phyloP scores from a whole-genome alignment of 768 basidiomycete species.

The Pisolithus sp. region DNA sequence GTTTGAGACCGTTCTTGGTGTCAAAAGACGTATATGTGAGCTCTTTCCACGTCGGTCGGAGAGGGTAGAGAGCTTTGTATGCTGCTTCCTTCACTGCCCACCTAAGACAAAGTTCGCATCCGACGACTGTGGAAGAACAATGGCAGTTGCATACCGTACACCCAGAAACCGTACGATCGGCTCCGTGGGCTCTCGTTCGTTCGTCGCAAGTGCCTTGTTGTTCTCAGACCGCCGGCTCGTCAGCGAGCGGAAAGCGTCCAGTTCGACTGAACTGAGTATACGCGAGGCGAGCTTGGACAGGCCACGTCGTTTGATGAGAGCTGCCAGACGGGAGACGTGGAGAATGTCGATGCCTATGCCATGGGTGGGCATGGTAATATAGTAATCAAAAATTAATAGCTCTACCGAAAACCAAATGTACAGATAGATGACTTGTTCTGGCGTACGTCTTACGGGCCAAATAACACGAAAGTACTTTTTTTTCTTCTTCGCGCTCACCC shows the following conservation, averaged over 20 bases:
- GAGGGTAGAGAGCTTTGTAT: constrained; percentile 78
- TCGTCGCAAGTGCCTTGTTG: constrained; percentile 3
- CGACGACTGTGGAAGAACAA: too few species aligned
- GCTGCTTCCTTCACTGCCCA: constrained; percentile 84
- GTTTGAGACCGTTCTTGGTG: constrained; percentile 33
- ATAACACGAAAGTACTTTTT: constrained; percentile 32
- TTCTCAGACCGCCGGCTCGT: constrained; percentile 2
- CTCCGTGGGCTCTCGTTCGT: not conserved
- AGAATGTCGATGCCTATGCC: constrained; percentile 77
- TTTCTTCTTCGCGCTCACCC: not conserved
- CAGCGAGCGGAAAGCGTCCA: constrained; percentile 27
- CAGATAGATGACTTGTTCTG: not conserved
- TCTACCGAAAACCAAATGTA: not conserved
- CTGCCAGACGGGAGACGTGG: constrained; percentile 56
- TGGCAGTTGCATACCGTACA: constrained; percentile 50
- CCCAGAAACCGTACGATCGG: constrained; percentile 46
- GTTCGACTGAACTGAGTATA: constrained; percentile 51
- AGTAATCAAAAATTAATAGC: too few species aligned
- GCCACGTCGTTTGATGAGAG: constrained; percentile 45
- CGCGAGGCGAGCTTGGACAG: constrained; percentile 45
- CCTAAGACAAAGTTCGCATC: constrained; percentile 29
- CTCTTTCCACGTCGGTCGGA: constrained; percentile 69
- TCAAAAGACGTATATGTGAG: constrained; percentile 42
- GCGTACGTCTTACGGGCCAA: too few species aligned
- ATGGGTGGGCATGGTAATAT: constrained; percentile 47